These are phyloP conservation scores for Pseudocercospora fijiensis DNA, from an alignment of 2,329 filamentous ascomycete genomes.

Conservation along the genomic window DNA sequence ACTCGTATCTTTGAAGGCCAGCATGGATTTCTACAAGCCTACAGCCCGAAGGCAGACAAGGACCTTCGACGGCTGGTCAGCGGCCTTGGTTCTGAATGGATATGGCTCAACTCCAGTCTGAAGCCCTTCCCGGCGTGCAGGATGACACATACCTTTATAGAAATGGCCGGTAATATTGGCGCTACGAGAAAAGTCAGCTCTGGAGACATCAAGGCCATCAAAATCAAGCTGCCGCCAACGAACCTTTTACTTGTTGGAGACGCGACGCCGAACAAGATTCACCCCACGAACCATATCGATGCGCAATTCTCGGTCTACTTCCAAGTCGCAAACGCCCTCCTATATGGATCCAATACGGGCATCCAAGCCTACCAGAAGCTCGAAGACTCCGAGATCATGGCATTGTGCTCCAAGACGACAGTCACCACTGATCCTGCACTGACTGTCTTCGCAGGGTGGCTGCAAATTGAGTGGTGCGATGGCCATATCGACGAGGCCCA, in stretches of 20 bases:
- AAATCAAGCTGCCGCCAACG: constrained; percentile 27
- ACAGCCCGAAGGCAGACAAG: constrained; percentile 31
- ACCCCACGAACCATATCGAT: constrained; percentile 39
- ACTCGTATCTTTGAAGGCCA: constrained; percentile 33
- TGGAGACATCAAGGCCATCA: constrained; percentile 25
- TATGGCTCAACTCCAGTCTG: constrained; percentile 29
- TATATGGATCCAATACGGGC: constrained; percentile 34
- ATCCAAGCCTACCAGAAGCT: constrained; percentile 33
- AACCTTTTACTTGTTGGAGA: constrained; percentile 37
- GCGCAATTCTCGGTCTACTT: constrained; percentile 41
- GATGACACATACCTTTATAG: constrained; percentile 38
- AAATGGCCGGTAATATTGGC: constrained; percentile 31
- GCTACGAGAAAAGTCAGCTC: not conserved
- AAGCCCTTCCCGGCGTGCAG: constrained; percentile 37
- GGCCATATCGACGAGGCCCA: constrained; percentile 24
- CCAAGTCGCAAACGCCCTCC: constrained; percentile 35
- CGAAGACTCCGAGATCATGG: constrained; percentile 25
- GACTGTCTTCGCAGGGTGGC: constrained; percentile 27
- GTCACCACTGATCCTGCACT: constrained; percentile 28
- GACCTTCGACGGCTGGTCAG: constrained; percentile 26
- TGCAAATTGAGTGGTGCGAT: constrained; percentile 29
- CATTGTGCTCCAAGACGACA: constrained; percentile 29
- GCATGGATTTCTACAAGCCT: constrained; percentile 35
- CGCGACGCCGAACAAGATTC: constrained; percentile 39
- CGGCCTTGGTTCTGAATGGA: constrained; percentile 32